Base-by-base conservation (phyloP, 805 yeast genomes). In the Candida ficus region DNA sequence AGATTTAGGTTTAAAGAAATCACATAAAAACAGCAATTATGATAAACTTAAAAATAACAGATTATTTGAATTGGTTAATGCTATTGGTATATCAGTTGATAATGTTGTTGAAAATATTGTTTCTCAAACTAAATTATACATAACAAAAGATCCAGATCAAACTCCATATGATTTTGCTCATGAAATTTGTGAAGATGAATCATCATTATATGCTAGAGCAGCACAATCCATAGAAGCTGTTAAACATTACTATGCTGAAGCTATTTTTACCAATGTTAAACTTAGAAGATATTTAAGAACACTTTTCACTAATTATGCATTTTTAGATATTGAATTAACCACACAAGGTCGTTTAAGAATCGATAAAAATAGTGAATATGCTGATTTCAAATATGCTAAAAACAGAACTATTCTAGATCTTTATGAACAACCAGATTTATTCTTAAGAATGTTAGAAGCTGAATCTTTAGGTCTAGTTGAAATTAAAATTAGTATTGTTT, bases 371-470 rank as follows among this genome's bases (percentile, higher is more conserved):
- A 81, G 90, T 39, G 83, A 89, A 2, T 90, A 80, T 54, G 88
- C 85, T 44, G 95, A 88, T 56, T 81, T 93, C 65, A 93, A 93
- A 58, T 93, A 93, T 62, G 95, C 96, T 18, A 73, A 78, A 42
- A 85, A 88, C 62, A 75, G 93, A 57, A 71, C 85, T 2, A 80
- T 90, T 13, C 73, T 74, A n/a, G 88, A 88, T 43, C 76, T 93
- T 54, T 72, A 76, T 7, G 68, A 68, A 29, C 71, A 77, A 41
- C 98, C 99, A 2, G 95, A 88, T 52, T 66, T 83, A 30, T 87
- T 84, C 51, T 68, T 93, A 54, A 76, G 95, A 54, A 93, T 93
- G 95, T 64, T 90, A 37, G 90, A 84, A 55, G 99, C 98, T 3
- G 99, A 93, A 59, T 62, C 78, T 6, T 71, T 77, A 48, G 95